Evolutionary conservation across 306 rosid genomes (phyloP).

Genomic region (Cercis canadensis): DNA sequence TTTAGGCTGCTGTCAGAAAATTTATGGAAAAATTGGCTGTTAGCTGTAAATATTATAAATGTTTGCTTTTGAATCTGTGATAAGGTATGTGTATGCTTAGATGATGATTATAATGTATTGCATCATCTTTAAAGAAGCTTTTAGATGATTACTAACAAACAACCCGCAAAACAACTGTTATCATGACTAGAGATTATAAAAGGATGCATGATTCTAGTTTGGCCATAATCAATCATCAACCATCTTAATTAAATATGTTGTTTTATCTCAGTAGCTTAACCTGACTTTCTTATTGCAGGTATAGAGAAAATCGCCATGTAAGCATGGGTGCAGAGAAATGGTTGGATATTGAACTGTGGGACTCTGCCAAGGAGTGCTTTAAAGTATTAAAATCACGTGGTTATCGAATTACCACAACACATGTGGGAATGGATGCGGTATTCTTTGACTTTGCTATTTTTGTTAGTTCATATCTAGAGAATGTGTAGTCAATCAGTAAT

Average conservation of each 20-base stretch:
- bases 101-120: neutral
- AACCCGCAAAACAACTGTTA: neutral
- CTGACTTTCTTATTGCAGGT: conserved; percentile 56
- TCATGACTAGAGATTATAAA: conserved; percentile 10
- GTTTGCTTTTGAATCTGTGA: conserved; percentile 4
- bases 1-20: neutral
- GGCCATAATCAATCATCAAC: neutral
- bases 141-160: neutral
- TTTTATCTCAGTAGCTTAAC: conserved; percentile 2
- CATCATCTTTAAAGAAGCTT: neutral
- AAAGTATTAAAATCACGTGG: conserved; percentile 74
- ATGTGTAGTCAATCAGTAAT: conserved; percentile 2
- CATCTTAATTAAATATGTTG: conserved; percentile 1
- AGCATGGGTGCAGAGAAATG: conserved; percentile 99
- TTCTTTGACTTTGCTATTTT: conserved; percentile 18
- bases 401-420: conserved; percentile 88
- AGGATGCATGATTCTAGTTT: conserved; percentile 22
- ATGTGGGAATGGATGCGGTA: conserved; percentile 85
- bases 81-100: neutral
- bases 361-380: conserved; percentile 76
- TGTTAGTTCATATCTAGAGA: conserved; percentile 5
- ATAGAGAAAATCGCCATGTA: conserved; percentile 91
- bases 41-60: neutral
- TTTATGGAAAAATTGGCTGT: neutral
- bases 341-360: conserved; percentile 98